A percentile compares a stretch with the other conserved stretches of the same genome.
phyloP scores from a whole-genome alignment of 805 yeast genomes.

The Ogataea dorogensis region DNA sequence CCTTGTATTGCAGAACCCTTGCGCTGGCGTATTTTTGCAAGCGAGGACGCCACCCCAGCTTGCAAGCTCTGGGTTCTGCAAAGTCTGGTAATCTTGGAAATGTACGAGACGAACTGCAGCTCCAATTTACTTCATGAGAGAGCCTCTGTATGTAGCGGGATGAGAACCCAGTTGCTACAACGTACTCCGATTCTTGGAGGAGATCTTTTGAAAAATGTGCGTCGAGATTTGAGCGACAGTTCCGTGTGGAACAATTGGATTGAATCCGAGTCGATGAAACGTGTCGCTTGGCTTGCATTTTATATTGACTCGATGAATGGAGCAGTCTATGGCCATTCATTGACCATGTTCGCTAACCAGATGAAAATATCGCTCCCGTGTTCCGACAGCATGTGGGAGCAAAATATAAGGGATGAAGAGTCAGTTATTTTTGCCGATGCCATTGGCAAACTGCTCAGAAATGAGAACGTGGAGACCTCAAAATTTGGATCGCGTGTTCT shows the following conservation, averaged over 20 bases:
- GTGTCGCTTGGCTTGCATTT: constrained; percentile 73
- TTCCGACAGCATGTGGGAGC: constrained; percentile 50
- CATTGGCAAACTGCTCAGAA: constrained; percentile 39
- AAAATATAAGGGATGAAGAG: constrained; percentile 33
- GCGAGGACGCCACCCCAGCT: constrained; percentile 43
- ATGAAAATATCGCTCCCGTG: constrained; percentile 56
- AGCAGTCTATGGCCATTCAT: constrained; percentile 66
- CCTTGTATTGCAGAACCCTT: constrained; percentile 41
- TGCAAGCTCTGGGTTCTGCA: constrained; percentile 48
- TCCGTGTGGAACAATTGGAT: constrained; percentile 58
- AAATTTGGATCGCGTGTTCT: constrained; percentile 61
- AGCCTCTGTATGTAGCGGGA: constrained; percentile 49
- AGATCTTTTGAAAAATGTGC: constrained; percentile 35
- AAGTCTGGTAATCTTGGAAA: constrained; percentile 44
- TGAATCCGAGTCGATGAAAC: constrained; percentile 67
- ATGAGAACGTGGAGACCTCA: constrained; percentile 40
- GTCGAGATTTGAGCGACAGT: constrained; percentile 25
- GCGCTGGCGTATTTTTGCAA: constrained; percentile 43
- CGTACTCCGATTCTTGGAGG: constrained; percentile 46
- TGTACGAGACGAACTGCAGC: constrained; percentile 45
- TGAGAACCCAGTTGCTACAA: constrained; percentile 48
- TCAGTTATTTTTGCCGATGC: constrained; percentile 30
- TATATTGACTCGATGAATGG: constrained; percentile 72
- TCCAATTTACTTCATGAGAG: constrained; percentile 47
- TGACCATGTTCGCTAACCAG: constrained; percentile 49